Conservation (phyloP, 257 asterid species). For the Fraxinus anomala region DNA sequence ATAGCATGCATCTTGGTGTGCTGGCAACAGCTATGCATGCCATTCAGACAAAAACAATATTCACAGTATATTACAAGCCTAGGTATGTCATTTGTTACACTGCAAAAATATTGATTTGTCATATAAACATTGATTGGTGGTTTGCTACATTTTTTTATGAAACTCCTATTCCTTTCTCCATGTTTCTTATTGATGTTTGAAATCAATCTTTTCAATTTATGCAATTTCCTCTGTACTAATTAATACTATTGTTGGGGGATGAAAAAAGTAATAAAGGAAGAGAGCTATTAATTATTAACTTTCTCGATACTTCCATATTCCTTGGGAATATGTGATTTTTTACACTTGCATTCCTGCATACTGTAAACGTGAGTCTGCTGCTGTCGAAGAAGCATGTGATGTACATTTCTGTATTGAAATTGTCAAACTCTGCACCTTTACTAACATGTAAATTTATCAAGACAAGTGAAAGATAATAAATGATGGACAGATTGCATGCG, state of each 20-base stretch:
- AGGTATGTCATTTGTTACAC: slow-evolving; percentile 49
- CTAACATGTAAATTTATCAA: neutral
- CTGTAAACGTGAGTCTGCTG: neutral
- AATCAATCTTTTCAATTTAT: slow-evolving; percentile 3
- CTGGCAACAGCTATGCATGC: slow-evolving; percentile 99
- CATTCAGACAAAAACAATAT: slow-evolving; percentile 79
- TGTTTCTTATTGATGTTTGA: neutral
- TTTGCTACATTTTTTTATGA: slow-evolving; percentile 2
- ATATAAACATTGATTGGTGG: neutral
- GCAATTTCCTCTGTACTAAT: neutral
- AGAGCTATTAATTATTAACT: neutral
- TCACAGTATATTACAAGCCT: slow-evolving; percentile 91
- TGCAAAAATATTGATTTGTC: neutral
- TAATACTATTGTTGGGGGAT: neutral
- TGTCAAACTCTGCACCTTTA: neutral
- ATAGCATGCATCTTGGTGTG: slow-evolving; percentile 99
- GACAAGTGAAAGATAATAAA: neutral
- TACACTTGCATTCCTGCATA: neutral
- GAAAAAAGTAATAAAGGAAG: neutral
- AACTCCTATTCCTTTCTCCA: neutral
- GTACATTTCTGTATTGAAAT: neutral
- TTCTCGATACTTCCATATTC: neutral
- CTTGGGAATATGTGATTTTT: neutral
- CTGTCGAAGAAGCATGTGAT: neutral
- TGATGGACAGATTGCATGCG: slow-evolving; percentile 4